These are phyloP conservation scores for Hibiscus mutabilis DNA, from an alignment of 345 rosid species.

Conservation along the genomic window DNA sequence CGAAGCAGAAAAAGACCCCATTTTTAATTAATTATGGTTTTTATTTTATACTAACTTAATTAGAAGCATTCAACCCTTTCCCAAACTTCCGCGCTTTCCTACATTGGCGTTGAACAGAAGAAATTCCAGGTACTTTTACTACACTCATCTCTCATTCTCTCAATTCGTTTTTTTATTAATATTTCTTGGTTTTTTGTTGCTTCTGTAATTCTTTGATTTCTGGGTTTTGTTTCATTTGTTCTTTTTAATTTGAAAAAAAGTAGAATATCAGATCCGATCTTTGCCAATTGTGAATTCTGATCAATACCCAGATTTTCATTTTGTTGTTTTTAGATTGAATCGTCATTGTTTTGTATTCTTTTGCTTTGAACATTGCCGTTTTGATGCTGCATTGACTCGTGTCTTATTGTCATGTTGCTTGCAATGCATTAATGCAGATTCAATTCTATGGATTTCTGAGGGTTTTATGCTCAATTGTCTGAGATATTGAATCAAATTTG, in stretches of 20 bases:
- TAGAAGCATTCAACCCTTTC: neutral
- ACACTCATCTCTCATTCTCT: neutral
- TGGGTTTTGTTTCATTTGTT: neutral
- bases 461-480: conserved; percentile 10
- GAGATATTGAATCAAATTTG: conserved; percentile 7
- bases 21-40: neutral
- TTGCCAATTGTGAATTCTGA: conserved; percentile 2
- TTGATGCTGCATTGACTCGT: conserved; percentile 1
- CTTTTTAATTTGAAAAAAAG: neutral
- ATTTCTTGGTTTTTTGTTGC: neutral
- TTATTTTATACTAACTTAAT: neutral
- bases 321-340: conserved; percentile 7
- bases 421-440: conserved; percentile 21
- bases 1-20: neutral
- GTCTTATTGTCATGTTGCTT: conserved; percentile 1
- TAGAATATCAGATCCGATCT: conserved; percentile 19
- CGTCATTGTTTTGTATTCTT: neutral
- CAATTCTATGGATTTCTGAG: conserved; percentile 7
- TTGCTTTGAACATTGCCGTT: neutral
- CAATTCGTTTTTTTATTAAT: neutral
- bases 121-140: conserved; percentile 9
- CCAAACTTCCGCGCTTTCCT: neutral
- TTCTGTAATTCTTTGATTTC: neutral
- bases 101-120: neutral
- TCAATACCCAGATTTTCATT: conserved; percentile 2